These are phyloP conservation scores for Wallacemonas sp. DNA, from an alignment of 208 protist genomes.

Conservation along the genomic window DNA sequence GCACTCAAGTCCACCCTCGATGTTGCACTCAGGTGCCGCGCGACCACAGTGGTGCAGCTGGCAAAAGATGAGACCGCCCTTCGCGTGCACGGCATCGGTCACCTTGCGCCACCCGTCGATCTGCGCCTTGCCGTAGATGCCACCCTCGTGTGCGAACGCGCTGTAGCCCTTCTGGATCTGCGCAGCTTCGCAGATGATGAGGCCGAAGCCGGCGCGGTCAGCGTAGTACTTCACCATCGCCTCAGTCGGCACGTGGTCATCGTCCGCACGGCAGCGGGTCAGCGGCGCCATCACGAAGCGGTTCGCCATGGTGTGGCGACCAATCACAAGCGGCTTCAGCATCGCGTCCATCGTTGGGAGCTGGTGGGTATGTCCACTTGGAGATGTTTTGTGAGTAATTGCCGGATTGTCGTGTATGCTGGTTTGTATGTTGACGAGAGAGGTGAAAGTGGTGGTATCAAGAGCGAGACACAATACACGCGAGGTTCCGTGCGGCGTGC, in stretches of 20 bases:
- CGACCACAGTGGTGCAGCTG: conserved; percentile 71
- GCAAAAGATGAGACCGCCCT: conserved; percentile 58
- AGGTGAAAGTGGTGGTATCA: too few relatives aligned
- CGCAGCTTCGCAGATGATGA: conserved; percentile 73
- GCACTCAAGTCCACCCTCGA: conserved; percentile 23
- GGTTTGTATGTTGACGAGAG: too few relatives aligned
- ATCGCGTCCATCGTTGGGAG: conserved; percentile 11
- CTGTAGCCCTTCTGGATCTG: conserved; percentile 48
- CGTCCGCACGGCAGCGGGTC: conserved; percentile 53
- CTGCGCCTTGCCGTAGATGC: conserved; percentile 63
- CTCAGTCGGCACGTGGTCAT: conserved; percentile 36
- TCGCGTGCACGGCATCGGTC: conserved; percentile 70
- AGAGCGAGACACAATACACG: too few relatives aligned
- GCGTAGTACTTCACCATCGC: conserved; percentile 63
- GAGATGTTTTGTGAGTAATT: too few relatives aligned
- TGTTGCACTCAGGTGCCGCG: conserved; percentile 29
- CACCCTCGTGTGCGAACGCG: conserved; percentile 34
- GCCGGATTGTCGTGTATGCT: too few relatives aligned
- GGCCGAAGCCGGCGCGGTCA: conserved; percentile 57
- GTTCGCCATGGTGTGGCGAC: conserved; percentile 34
- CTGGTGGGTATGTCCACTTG: too few relatives aligned
- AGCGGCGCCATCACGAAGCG: conserved; percentile 66
- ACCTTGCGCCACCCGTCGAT: conserved; percentile 64
- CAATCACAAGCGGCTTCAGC: conserved; percentile 43
- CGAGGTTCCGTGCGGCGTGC: too few relatives aligned